A percentile compares a stretch with the other conserved stretches of the same genome.
phyloP scores from a whole-genome alignment of 225 moss, liverwort and hornwort genomes.

The Sphagnum contortum region DNA sequence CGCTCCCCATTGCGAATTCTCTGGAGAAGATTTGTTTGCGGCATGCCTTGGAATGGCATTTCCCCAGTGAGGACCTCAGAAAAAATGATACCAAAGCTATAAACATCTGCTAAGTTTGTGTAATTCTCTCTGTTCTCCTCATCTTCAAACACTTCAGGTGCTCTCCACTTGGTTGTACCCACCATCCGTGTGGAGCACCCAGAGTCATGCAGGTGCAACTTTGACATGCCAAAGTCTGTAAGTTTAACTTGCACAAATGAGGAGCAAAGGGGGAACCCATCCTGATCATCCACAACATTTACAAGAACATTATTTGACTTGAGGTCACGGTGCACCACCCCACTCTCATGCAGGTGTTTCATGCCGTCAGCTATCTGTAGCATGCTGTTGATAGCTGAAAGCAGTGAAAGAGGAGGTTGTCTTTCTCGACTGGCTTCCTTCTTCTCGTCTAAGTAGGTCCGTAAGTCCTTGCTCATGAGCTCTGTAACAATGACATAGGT shows the following conservation, averaged over 20 bases:
- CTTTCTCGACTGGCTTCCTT: background rate
- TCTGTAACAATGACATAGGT: slow-evolving; percentile 26
- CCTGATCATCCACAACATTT: slow-evolving; percentile 16
- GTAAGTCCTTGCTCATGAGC: slow-evolving; percentile 20
- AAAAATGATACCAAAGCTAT: slow-evolving; percentile 45
- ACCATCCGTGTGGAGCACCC: no score
- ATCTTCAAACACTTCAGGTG: slow-evolving; percentile 17
- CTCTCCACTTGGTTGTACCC: slow-evolving; percentile 18
- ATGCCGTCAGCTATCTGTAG: slow-evolving; percentile 32
- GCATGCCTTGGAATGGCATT: slow-evolving; percentile 19
- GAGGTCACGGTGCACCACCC: slow-evolving; percentile 27
- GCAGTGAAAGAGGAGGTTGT: slow-evolving; percentile 14
- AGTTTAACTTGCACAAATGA: slow-evolving; percentile 10
- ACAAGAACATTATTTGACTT: slow-evolving; percentile 29
- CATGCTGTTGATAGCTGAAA: slow-evolving; percentile 26
- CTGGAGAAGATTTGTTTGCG: slow-evolving; percentile 15
- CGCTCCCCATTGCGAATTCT: slow-evolving; percentile 35
- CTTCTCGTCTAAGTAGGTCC: slow-evolving; percentile 16
- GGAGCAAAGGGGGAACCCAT: slow-evolving; percentile 7
- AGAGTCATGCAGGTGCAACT: slow-evolving; percentile 7
- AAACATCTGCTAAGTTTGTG: slow-evolving; percentile 37
- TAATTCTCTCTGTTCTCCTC: slow-evolving; percentile 10
- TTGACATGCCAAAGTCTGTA: slow-evolving; percentile 28
- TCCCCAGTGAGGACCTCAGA: slow-evolving; percentile 33
- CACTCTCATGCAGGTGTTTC: slow-evolving; percentile 37